Conservation (phyloP, 495 filamentous ascomycete species). For the Aspergillus sparsus region DNA sequence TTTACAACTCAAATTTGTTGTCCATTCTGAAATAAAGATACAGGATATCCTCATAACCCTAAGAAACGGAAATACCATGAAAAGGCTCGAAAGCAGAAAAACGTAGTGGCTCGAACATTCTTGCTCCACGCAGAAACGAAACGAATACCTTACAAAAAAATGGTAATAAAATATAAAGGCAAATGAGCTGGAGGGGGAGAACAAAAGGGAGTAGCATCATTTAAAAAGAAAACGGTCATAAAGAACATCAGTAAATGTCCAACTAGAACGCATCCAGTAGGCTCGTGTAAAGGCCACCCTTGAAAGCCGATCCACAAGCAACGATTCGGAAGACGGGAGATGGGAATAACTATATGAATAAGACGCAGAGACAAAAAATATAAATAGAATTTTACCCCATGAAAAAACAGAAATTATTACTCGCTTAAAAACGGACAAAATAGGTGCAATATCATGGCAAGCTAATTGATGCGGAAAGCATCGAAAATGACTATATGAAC, state of each 20-base stretch:
- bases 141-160: slow-evolving; percentile 12
- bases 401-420: slow-evolving; percentile 29
- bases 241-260: slow-evolving; percentile 13
- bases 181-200: not conserved
- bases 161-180: not conserved
- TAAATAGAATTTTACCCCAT: slow-evolving; percentile 36
- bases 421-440: slow-evolving; percentile 46
- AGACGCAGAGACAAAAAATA: slow-evolving; percentile 16
- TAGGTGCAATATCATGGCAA: slow-evolving; percentile 25
- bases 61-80: not conserved
- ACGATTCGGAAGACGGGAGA: slow-evolving; percentile 10
- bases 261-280: slow-evolving; percentile 14
- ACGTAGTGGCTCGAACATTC: slow-evolving; percentile 15
- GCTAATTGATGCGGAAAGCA: slow-evolving; percentile 50
- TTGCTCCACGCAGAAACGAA: slow-evolving; percentile 17
- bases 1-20: slow-evolving; percentile 1
- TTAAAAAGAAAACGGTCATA: slow-evolving; percentile 10
- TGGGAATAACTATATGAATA: slow-evolving; percentile 7
- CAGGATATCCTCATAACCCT: slow-evolving; percentile 15
- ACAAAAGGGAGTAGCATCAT: not conserved
- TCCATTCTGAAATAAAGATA: slow-evolving; percentile 20
- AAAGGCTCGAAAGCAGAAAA: slow-evolving; percentile 3
- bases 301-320: slow-evolving; percentile 14
- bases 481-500: slow-evolving; percentile 47
- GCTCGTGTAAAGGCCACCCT: slow-evolving; percentile 3